Base-by-base conservation (phyloP, 169 alveolate species). In the Eimeria nieschulzi region DNA sequence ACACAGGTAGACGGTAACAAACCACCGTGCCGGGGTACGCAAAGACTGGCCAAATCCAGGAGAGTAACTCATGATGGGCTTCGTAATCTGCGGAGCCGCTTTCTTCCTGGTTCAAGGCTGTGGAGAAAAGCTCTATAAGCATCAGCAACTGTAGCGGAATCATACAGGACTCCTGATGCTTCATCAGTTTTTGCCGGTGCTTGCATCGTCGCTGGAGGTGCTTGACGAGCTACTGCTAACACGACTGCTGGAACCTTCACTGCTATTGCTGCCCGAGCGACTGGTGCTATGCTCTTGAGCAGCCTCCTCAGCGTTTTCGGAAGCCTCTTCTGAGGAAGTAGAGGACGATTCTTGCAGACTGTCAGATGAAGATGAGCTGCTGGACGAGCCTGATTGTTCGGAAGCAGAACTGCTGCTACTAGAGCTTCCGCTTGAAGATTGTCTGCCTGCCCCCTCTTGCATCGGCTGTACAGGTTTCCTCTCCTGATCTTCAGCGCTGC, bases 371-470 rank as follows among this genome's bases (percentile, higher is more conserved):
- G 23, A n/a, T 21, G 85, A 76, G 55, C 71, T 53, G 12, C 85
- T 76, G 51, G 21, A n/a, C 21, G 64, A 23, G 23, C 54, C 53
- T 51, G 85, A 33, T 5, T n/a, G 54, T 13, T 54, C 68, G 53
- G 25, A 0, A 0, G n/a, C 85, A 21, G 85, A 76, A 10, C 53
- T 9, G 61, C 85, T 76, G 85, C 85, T 76, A 66, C 85, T 76
- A 23, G 33, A 46, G 54, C 54, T n/a, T 17, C 68, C 53, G 71
- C 85, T 54, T 1, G 85, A 76, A 15, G 85, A 76, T 56, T 61
- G 68, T 17, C 85, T 10, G 53, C 23, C 5, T 10, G 26, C 9
- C 33, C n/a, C 13, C 15, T 19, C 21, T 66, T 76, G 53, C 46
- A n/a, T 13, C 46, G 71, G 13, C 12, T 0, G 21, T 46, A 66